Evolutionary conservation across 1,139 yeast genomes (phyloP).

Genomic region (Hansenula sp.): DNA sequence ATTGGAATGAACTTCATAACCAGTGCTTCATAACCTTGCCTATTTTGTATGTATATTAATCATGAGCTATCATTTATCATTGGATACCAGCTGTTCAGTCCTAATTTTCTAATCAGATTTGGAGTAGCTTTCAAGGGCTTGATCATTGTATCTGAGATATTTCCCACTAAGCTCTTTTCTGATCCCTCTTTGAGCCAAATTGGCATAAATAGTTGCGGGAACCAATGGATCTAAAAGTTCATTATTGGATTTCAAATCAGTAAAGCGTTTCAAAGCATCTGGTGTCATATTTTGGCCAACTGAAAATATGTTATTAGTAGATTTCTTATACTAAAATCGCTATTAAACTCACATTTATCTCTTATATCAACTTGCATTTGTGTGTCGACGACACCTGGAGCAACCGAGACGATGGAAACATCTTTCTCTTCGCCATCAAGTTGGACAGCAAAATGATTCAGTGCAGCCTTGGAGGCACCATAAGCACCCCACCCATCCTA

Average conservation of each 20-base stretch:
- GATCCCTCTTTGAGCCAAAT: constrained; percentile 59
- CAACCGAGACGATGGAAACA: constrained; percentile 62
- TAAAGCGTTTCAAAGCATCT: constrained; percentile 53
- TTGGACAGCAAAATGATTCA: constrained; percentile 68
- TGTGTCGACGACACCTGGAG: constrained; percentile 94
- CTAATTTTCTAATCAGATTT: background rate
- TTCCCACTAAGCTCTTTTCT: constrained; percentile 51
- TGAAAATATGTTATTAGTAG: constrained; percentile 8
- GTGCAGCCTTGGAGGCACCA: constrained; percentile 86
- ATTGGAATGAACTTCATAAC: no score
- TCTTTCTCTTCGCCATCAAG: constrained; percentile 64
- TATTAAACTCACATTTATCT: constrained; percentile 34
- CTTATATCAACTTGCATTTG: constrained; percentile 80
- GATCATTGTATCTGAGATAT: constrained; percentile 60
- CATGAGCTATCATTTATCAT: background rate
- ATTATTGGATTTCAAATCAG: constrained; percentile 50
- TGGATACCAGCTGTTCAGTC: no score
- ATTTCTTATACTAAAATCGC: no score
- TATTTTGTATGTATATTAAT: background rate
- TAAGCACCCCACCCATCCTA: constrained; percentile 82
- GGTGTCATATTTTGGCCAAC: constrained; percentile 55
- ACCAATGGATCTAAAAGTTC: constrained; percentile 60
- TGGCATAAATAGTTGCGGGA: constrained; percentile 68
- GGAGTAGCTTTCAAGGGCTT: constrained; percentile 23
- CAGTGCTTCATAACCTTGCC: background rate